These are phyloP conservation scores for Emergomyces orientalis DNA, from an alignment of 2,329 filamentous ascomycete genomes.

Conservation along the genomic window DNA sequence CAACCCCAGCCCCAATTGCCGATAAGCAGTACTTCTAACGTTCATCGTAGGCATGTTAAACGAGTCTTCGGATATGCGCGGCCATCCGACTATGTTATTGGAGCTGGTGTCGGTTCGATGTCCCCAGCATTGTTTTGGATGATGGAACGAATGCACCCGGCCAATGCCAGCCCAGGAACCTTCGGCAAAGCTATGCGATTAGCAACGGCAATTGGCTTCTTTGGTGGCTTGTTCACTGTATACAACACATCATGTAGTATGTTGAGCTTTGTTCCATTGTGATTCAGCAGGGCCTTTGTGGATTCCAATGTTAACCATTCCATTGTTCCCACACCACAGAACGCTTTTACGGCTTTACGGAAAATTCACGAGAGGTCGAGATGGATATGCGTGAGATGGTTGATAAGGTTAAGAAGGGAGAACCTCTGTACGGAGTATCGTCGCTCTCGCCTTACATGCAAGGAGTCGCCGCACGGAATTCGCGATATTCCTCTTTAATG, in stretches of 20 bases:
- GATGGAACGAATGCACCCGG: constrained; percentile 79
- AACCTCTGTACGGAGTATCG: constrained; percentile 79
- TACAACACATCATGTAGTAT: constrained; percentile 77
- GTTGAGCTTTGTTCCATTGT: constrained; percentile 29
- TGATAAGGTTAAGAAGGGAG: constrained; percentile 81
- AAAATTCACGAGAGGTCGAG: constrained; percentile 84
- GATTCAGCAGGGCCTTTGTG: not conserved
- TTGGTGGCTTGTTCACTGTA: constrained; percentile 73
- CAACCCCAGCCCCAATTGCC: constrained; percentile 10
- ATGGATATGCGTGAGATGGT: constrained; percentile 99
- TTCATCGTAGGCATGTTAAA: constrained; percentile 63
- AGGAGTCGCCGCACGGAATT: constrained; percentile 85
- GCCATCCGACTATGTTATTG: constrained; percentile 69
- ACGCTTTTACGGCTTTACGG: constrained; percentile 89
- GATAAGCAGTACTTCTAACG: constrained; percentile 21
- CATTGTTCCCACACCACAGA: constrained; percentile 43
- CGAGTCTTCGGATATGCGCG: constrained; percentile 83
- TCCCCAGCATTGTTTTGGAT: constrained; percentile 65
- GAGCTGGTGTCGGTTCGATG: constrained; percentile 56
- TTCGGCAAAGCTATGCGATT: constrained; percentile 78
- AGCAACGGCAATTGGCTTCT: constrained; percentile 59
- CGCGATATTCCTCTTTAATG: constrained; percentile 78
- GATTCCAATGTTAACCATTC: not conserved
- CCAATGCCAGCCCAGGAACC: constrained; percentile 70
- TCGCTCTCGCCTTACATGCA: constrained; percentile 79